Evolutionary conservation across 345 rosid species (phyloP), one percentile per base, ranked within the genome.

Genomic region (Eucalyptus virginea): DNA sequence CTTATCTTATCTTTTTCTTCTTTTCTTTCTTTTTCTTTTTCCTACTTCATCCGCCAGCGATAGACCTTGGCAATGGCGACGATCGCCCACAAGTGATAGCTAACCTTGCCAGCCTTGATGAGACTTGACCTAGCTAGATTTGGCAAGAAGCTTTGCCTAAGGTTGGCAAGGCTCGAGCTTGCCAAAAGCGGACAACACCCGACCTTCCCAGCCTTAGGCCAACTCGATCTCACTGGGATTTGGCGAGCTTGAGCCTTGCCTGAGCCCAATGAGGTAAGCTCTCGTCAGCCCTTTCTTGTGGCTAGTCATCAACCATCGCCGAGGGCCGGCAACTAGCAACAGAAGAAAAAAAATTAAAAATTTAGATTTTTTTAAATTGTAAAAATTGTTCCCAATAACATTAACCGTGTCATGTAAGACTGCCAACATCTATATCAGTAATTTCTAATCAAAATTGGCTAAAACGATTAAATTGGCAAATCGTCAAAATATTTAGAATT

Each of bases 221-320:
- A 52, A 21, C 58, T 56, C 1, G 3, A 56, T 24, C 62, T 56
- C 0, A 3, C 0, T 0, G 0, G 6, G 62, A 24, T 56, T 24
- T 23, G 6, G 30, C 2, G 13, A 56, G 30, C 62, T 23, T 24
- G 30, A 56, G 62, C 62, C 62, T 56, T 56, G 6, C 62, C 1
- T 1, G 0, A 56, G 62, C 30, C 30, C 28, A 56, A 4, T 24
- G 62, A 56, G 62, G 62, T 56, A 0, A 0, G 3, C 30, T 2
- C 58, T 8, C 9, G 0, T 52, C 2, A 8, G 2, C 58, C 24
- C 24, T 52, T 52, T 21, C 26, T 0, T 19, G 1, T 52, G 58
- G 58, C 58, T 52, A 52, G 11, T 52, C 58, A 21, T 52, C 58
- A 52, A 52, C 26, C 26, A 0, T 8, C 0, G 2, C 24, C 0